phyloP scores from a whole-genome alignment of 2,329 filamentous ascomycete genomes.

The Talaromyces funiculosus region DNA sequence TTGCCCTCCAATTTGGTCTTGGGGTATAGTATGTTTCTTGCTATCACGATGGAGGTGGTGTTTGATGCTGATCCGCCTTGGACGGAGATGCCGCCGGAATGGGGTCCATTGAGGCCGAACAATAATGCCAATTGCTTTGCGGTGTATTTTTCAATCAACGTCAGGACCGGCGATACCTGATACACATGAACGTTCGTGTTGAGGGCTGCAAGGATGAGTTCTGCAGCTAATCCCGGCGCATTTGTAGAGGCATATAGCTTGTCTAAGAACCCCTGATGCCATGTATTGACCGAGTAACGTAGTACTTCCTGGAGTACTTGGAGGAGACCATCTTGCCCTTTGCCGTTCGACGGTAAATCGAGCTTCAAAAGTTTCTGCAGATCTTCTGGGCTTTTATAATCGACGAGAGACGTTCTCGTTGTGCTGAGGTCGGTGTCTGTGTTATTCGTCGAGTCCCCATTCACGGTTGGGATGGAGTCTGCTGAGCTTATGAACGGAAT shows the following conservation, averaged over 20 bases:
- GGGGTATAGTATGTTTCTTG: constrained; percentile 79
- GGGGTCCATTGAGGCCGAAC: constrained; percentile 68
- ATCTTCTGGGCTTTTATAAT: constrained; percentile 55
- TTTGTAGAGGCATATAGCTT: constrained; percentile 92
- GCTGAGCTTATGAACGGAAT: constrained; percentile 42
- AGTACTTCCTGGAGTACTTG: constrained; percentile 65
- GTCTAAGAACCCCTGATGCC: constrained; percentile 93
- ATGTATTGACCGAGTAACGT: constrained; percentile 91
- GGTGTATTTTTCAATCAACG: constrained; percentile 80
- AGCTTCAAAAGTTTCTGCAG: constrained; percentile 51
- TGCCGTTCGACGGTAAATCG: constrained; percentile 51
- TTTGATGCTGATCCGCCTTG: constrained; percentile 84
- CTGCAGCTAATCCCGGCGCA: constrained; percentile 76
- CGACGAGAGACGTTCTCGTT: constrained; percentile 57
- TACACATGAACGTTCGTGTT: constrained; percentile 96
- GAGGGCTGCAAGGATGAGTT: constrained; percentile 74
- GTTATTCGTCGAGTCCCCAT: constrained; percentile 21
- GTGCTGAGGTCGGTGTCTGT: constrained; percentile 57
- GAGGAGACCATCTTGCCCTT: constrained; percentile 68
- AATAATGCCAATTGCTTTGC: constrained; percentile 65
- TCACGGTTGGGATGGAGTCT: constrained; percentile 21
- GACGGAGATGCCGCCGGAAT: constrained; percentile 65
- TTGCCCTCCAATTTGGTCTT: constrained; percentile 70
- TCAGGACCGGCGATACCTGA: constrained; percentile 83
- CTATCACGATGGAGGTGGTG: constrained; percentile 75